These are phyloP conservation scores for Lachnellula occidentalis DNA, from an alignment of 2,329 filamentous ascomycete species.

Conservation along the genomic window DNA sequence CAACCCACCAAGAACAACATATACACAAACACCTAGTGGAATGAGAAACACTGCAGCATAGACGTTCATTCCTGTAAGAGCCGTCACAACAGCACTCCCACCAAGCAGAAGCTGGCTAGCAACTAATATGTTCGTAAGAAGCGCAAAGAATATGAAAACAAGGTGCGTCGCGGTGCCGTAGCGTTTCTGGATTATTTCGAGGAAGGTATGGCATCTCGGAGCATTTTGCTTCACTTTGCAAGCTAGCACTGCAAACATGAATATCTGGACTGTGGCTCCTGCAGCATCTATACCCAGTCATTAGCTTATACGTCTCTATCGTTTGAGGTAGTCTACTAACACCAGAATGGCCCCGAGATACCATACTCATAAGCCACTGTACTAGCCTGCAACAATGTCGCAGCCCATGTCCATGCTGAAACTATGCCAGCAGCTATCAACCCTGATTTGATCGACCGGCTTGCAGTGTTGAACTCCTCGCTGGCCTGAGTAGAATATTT, in stretches of 20 bases:
- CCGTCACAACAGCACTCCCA: conserved; percentile 34
- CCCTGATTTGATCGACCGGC: conserved; percentile 79
- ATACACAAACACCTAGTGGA: conserved; percentile 34
- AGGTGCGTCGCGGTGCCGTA: conserved; percentile 35
- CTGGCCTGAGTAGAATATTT: conserved; percentile 5
- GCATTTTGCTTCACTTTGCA: conserved; percentile 37
- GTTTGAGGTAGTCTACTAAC: conserved; percentile 14
- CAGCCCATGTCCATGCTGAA: conserved; percentile 87
- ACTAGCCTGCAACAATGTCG: conserved; percentile 69
- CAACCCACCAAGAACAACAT: conserved; percentile 36
- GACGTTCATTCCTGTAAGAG: conserved; percentile 37
- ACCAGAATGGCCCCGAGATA: conserved; percentile 57
- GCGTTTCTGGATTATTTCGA: conserved; percentile 36
- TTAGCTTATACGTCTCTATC: not conserved
- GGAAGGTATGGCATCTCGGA: conserved; percentile 37
- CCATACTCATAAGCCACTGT: conserved; percentile 73
- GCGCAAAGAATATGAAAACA: conserved; percentile 36
- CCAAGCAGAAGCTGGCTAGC: conserved; percentile 35
- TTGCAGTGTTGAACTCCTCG: conserved; percentile 85
- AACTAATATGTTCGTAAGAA: conserved; percentile 37
- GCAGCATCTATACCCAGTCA: conserved; percentile 37
- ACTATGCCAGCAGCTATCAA: conserved; percentile 84
- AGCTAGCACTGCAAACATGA: conserved; percentile 31
- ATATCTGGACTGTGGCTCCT: conserved; percentile 30
- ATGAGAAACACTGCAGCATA: conserved; percentile 38